phyloP scores from a whole-genome alignment of 73 alveolate genomes.

The Tetrahymena borealis region DNA sequence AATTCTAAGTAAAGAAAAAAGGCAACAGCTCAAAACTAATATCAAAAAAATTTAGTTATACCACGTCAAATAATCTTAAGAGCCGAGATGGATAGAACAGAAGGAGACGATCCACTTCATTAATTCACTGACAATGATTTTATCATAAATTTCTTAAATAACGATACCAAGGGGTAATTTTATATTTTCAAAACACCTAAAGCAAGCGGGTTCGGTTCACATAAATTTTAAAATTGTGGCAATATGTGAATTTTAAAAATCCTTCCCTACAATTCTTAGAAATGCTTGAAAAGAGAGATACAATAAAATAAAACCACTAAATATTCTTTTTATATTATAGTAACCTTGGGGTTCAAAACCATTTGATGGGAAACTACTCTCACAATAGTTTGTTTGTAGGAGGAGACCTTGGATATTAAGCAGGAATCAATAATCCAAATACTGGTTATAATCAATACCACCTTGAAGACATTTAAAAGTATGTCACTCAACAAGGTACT shows the following conservation, averaged over 20 bases:
- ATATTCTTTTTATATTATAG: neutral
- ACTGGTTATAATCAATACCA: neutral
- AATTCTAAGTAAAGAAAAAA: neutral
- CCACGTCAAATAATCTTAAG: too few relatives aligned
- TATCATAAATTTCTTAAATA: neutral
- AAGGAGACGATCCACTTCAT: constrained; percentile 1
- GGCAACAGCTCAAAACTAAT: neutral
- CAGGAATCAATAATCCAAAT: neutral
- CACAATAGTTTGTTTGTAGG: neutral
- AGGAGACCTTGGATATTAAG: neutral
- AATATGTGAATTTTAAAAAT: too few relatives aligned
- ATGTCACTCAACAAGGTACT: neutral
- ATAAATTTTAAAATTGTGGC: neutral
- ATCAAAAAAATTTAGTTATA: neutral
- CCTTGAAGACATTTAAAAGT: neutral
- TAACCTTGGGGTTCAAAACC: neutral
- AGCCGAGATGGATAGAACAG: neutral
- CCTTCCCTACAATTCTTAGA: too few relatives aligned
- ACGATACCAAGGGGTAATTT: neutral
- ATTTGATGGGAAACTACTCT: neutral
- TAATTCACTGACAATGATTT: neutral
- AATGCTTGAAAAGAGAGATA: neutral
- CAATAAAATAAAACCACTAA: neutral
- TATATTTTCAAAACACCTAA: neutral
- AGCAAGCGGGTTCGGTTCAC: neutral